Conservation (phyloP, 208 protist species). For the Leishmania amazonensis region DNA sequence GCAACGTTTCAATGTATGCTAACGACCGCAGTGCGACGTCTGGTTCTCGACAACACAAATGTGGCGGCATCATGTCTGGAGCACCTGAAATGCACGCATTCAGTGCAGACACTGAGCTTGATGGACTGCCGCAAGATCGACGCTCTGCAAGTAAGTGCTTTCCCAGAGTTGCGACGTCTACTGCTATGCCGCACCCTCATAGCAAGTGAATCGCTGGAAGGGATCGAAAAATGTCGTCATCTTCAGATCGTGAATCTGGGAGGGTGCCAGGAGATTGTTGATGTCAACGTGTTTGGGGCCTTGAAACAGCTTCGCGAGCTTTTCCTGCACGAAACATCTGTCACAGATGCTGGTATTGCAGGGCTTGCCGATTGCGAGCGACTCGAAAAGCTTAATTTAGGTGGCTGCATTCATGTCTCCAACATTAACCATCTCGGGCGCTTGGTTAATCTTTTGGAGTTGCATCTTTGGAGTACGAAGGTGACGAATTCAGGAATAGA, state of each 20-base stretch:
- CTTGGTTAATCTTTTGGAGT: conserved; percentile 36
- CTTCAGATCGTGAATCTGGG: conserved; percentile 21
- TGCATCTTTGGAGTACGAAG: conserved; percentile 63
- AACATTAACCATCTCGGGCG: conserved; percentile 45
- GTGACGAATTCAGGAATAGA: conserved; percentile 45
- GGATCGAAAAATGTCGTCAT: conserved; percentile 15
- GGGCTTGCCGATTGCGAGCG: conserved; percentile 28
- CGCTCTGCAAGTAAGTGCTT: background rate
- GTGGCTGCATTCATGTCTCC: conserved; percentile 47
- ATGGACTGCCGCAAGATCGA: conserved; percentile 24
- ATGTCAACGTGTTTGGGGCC: conserved; percentile 9
- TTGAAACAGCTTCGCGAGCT: conserved; percentile 38
- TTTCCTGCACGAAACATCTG: conserved; percentile 41
- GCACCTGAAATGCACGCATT: conserved; percentile 1
- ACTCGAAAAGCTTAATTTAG: conserved; percentile 51
- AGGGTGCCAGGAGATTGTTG: conserved; percentile 12
- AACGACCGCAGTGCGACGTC: background rate
- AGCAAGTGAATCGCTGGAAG: conserved; percentile 2
- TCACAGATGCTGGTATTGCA: conserved; percentile 39
- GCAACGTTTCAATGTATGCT: background rate
- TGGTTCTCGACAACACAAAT: conserved; percentile 29
- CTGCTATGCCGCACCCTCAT: conserved; percentile 12
- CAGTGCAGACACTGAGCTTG: conserved; percentile 17
- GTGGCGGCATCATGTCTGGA: background rate
- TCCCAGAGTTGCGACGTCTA: conserved; percentile 18